phyloP scores from a whole-genome alignment of 2,329 filamentous ascomycete species.

The Pseudogymnoascus sp. region DNA sequence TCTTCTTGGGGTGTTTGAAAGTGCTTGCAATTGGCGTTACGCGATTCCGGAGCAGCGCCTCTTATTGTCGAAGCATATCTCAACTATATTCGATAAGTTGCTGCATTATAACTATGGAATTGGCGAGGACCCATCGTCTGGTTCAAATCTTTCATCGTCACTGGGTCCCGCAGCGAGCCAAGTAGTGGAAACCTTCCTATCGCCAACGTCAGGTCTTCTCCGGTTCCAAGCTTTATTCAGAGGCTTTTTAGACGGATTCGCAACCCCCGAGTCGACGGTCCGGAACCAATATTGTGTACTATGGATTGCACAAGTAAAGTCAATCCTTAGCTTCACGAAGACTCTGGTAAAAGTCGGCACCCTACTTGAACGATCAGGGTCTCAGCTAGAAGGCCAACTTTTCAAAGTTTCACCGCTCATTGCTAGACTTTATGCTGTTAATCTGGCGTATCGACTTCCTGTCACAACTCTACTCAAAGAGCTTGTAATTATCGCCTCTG shows the following conservation, averaged over 20 bases:
- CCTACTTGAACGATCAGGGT: constrained; percentile 52
- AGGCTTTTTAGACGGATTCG: constrained; percentile 55
- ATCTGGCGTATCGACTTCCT: constrained; percentile 56
- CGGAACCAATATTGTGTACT: constrained; percentile 47
- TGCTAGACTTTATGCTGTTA: constrained; percentile 64
- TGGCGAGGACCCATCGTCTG: constrained; percentile 46
- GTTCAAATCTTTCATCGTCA: constrained; percentile 32
- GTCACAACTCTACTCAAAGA: constrained; percentile 64
- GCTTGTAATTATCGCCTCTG: constrained; percentile 62
- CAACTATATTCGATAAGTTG: constrained; percentile 62
- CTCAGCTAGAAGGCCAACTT: constrained; percentile 64
- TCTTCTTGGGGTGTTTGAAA: constrained; percentile 77
- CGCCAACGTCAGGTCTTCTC: constrained; percentile 58
- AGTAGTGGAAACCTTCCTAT: constrained; percentile 68
- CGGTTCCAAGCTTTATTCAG: constrained; percentile 70
- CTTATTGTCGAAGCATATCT: constrained; percentile 58
- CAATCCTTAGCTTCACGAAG: constrained; percentile 58
- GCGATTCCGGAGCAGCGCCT: constrained; percentile 57
- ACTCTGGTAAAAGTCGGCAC: constrained; percentile 63
- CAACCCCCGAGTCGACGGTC: constrained; percentile 52
- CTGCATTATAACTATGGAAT: constrained; percentile 67
- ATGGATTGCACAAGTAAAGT: constrained; percentile 53
- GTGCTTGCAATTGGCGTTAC: constrained; percentile 79
- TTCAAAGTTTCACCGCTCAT: constrained; percentile 74
- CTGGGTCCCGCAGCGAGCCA: constrained; percentile 68